Evolutionary conservation across 371 early-diverging fungal genomes (phyloP).

Genomic region (Haplosporangium sp.): DNA sequence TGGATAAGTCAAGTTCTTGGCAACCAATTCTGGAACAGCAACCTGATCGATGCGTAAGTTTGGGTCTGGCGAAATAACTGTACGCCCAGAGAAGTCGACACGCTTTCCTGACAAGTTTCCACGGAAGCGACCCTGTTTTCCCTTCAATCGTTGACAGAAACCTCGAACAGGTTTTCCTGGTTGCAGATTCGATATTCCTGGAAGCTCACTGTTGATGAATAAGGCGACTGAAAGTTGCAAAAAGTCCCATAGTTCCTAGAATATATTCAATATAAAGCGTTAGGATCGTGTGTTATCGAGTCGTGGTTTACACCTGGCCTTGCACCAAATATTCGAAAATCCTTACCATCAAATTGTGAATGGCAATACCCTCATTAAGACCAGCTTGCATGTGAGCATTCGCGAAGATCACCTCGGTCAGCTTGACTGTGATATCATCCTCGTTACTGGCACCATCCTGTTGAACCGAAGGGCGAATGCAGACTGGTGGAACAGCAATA

Average conservation of each 20-base stretch:
- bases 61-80: conserved; percentile 99
- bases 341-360: conserved; percentile 75
- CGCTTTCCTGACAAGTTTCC: conserved; percentile 99
- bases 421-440: conserved; percentile 99
- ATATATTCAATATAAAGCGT: neutral
- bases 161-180: conserved; percentile 88
- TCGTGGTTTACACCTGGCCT: neutral
- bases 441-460: conserved; percentile 97
- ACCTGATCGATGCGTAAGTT: conserved; percentile 98
- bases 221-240: conserved; percentile 96
- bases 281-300: neutral
- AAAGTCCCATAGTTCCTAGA: conserved; percentile 97
- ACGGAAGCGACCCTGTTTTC: conserved; percentile 99
- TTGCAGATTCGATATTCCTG: conserved; percentile 77
- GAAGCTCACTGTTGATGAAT: conserved; percentile 98
- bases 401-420: conserved; percentile 96
- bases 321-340: neutral
- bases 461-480: conserved; percentile 98
- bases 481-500: conserved; percentile 97
- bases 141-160: conserved; percentile 98
- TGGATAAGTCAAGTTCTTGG: conserved; percentile 97
- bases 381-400: conserved; percentile 91
- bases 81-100: conserved; percentile 99
- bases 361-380: conserved; percentile 85
- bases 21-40: conserved; percentile 97